Evolutionary conservation across 2,329 filamentous ascomycete genomes (phyloP), one percentile per base, ranked within the genome.

Genomic region (Magnaporthiopsis poae): DNA sequence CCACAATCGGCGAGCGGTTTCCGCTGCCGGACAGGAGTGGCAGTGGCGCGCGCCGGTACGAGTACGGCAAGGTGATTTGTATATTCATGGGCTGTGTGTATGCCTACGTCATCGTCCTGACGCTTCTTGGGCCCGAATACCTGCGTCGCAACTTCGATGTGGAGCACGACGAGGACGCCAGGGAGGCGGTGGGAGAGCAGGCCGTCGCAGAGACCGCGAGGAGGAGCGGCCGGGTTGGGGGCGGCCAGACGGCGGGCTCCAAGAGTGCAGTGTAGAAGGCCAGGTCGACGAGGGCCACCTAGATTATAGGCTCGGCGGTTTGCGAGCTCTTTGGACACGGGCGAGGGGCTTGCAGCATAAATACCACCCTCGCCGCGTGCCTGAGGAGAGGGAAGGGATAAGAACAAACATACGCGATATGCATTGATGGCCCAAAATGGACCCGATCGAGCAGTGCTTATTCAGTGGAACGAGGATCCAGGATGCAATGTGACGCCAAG

Each of bases 41-140:
- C 11, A 62, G 52, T 18, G 65, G 36, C 18, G 75, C 77, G 39
- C 75, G 77, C 62, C 80, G 89, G 3, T 91, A 89, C 75, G 79
- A 91, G 68, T 96, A 96, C 71, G 91, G 91, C 59, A 88, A 88
- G 71, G 91, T 96, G 12, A 94, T 96, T 69, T 91, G 88, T 73
- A 95, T 96, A 73, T 96, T 96, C 77, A 92, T 96, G 90, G 92
- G 83, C 0, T 92, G 89, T 71, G 91, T 96, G 0, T 96, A 84
- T 71, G 82, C 73, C 33, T 88, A 86, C 68, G 80, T 85, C n/a
- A 81, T 88, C 56, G 1, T 86, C 7, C 73, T 91, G 66, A 88
- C 88, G 0, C 75, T 90, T 12, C 61, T 90, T 3, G 89, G 89
- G 0, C 84, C 84, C 0, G 84, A 86, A 76, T 79, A 83, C 67